Evolutionary conservation across 768 basidiomycete genomes (phyloP), one percentile per base, ranked within the genome.

Genomic region (Ramaria rubella): DNA sequence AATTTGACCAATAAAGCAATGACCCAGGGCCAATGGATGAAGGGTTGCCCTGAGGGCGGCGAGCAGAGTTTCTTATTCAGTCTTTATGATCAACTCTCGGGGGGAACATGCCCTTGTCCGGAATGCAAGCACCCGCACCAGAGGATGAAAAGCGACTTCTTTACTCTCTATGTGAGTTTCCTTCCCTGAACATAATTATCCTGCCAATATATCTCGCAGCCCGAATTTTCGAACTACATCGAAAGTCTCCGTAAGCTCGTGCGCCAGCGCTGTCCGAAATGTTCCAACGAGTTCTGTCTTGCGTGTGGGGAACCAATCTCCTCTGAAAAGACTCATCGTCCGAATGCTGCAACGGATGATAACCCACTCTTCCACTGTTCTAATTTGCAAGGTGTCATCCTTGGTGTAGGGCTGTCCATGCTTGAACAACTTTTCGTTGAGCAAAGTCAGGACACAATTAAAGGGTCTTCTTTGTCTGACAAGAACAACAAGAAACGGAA

Each of bases 1-100:
- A 40, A 23, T 17, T 78, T 81, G 55, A 69, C 70, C 17, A 75
- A 83, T 30, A 81, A 81, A 61, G 72, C 94, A 38, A 83, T 95
- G 80, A 85, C 85, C 21, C 88, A 90, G 69, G 90, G 90, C 26
- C 85, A 94, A 66, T 96, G 92, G 92, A 96, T 96, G 94, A 90
- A 89, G 67, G 94, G 94, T 19, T 96, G 94, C 70, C 93, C 94
- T 0, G 93, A 95, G 68, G 90, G 89, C 51, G 84, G 86, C 64
- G 93, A 96, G 68, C 93, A 96, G 66, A 82, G 82, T 58, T 88
- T 87, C 71, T 74, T 96, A 51, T 96, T 96, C 71, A 80, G 83
- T 60, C 78, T 93, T 29, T 94, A 93, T 68, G 80, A 83, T 46
- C 79, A 87, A 61, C 76, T 94, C 51, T 79, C 77, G 62, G 78